phyloP scores from a whole-genome alignment of 768 basidiomycete genomes.

The Mycena metata region DNA sequence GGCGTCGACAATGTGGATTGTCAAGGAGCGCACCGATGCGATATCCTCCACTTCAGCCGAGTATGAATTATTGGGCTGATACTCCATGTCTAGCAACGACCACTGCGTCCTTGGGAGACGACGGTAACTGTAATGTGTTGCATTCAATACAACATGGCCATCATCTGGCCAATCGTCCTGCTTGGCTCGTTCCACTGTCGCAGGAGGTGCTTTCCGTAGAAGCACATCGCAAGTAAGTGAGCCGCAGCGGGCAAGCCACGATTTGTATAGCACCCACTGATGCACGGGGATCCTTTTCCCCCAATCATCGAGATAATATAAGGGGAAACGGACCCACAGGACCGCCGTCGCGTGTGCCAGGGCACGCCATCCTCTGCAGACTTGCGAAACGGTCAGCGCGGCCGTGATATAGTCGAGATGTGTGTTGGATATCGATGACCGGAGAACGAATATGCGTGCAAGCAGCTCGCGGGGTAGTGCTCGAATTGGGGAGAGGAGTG shows the following conservation, averaged over 20 bases:
- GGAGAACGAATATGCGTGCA: slow-evolving; percentile 4
- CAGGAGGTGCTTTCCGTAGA: slow-evolving; percentile 7
- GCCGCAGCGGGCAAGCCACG: slow-evolving; percentile 4
- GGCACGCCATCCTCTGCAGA: not conserved
- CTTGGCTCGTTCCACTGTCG: not conserved
- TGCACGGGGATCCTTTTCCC: not conserved
- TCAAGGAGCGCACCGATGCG: not conserved
- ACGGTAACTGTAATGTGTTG: not conserved
- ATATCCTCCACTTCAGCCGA: not conserved
- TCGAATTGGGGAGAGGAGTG: slow-evolving; percentile 18
- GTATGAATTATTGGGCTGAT: not conserved
- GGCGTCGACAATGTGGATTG: not conserved
- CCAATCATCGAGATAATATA: slow-evolving; percentile 4
- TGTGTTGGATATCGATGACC: not conserved
- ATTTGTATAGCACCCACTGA: not conserved
- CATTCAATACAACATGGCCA: not conserved
- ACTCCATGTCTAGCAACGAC: slow-evolving; percentile 6
- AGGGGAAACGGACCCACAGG: slow-evolving; percentile 21
- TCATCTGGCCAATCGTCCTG: not conserved
- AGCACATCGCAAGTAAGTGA: slow-evolving; percentile 17
- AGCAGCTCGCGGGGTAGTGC: slow-evolving; percentile 18
- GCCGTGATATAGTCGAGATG: slow-evolving; percentile 14
- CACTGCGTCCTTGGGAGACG: not conserved
- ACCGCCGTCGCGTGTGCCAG: slow-evolving; percentile 17
- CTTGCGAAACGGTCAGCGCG: slow-evolving; percentile 20